Base-by-base conservation (phyloP, 805 yeast genomes). In the Pichia sporocuriosa region DNA sequence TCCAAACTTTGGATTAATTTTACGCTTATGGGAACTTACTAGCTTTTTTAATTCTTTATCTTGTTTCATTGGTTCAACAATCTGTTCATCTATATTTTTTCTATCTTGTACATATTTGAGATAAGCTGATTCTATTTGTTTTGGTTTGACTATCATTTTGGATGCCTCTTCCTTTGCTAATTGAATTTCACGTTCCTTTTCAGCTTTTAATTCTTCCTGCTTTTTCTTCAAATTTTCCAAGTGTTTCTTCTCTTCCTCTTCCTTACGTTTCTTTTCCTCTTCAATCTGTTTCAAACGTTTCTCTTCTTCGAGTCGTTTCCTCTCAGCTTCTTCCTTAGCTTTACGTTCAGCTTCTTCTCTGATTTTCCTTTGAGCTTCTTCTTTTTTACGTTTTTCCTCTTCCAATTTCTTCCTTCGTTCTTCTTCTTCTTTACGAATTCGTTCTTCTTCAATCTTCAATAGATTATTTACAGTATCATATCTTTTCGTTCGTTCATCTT, bases 1-100 rank as follows among this genome's bases (percentile, higher is more conserved):
- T 11, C 98, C 97, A 50, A 93, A 79, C 56, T 82, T 84, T 6
- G 96, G 93, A 55, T 86, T 86, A 50, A 93, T 77, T 53, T 80
- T 78, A 37, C 96, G 68, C 55, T 81, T 82, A 42, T 78, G 71
- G n/a, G 72, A 70, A 36, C 72, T 75, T 51, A 80, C 81, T 28
- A 74, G 55, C 24, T 66, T 73, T 22, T 73, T 71, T 50, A 80
- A 69, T 22, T 52, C 61, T 33, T 53, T 50, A 32, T 61, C 52
- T 20, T 56, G 51, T 29, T 69, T 65, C 25, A 87, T 70, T 9
- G 75, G 75, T 11, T 66, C 70, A 4, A 78, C 79, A 12, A 89
- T 69, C 17, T 75, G 69, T 1, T 48, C 48, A 55, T 88, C 85
- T 46, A 86, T 83, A 32, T 73, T 70, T 10, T 55, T 54, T 27